Evolutionary conservation across 2,329 filamentous ascomycete genomes (phyloP).

Genomic region (Furcasterigmium furcatum): DNA sequence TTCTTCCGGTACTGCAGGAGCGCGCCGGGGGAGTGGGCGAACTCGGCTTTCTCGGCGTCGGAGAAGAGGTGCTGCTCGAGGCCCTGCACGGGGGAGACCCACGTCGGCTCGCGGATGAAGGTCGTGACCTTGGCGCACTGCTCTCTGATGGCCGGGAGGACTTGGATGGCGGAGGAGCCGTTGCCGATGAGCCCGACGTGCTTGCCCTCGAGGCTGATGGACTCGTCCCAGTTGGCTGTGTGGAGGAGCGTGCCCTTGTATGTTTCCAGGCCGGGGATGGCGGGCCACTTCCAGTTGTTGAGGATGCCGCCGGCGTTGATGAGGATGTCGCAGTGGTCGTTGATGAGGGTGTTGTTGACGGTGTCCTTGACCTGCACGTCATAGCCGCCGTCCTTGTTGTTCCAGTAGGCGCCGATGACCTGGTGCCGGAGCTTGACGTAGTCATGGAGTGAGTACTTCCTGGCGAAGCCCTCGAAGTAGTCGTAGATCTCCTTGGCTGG

Average conservation of each 20-base stretch:
- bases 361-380: constrained; percentile 28
- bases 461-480: constrained; percentile 42
- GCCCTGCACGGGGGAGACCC: constrained; percentile 42
- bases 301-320: constrained; percentile 44
- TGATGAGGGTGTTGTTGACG: constrained; percentile 18
- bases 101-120: constrained; percentile 47
- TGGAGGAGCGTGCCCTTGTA: constrained; percentile 49
- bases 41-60: constrained; percentile 32
- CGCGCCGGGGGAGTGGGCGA: constrained; percentile 31
- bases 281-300: constrained; percentile 52
- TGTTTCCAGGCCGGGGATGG: constrained; percentile 38
- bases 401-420: constrained; percentile 28
- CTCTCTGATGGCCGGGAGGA: constrained; percentile 42
- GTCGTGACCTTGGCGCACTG: constrained; percentile 39
- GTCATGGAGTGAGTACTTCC: constrained; percentile 30
- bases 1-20: constrained; percentile 37
- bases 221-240: constrained; percentile 49
- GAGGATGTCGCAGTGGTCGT: constrained; percentile 42
- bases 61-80: constrained; percentile 38
- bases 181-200: constrained; percentile 41
- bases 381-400: constrained; percentile 26
- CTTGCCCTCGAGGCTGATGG: constrained; percentile 29
- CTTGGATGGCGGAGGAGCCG: constrained; percentile 40
- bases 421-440: constrained; percentile 23
- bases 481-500: constrained; percentile 35